Evolutionary conservation across 2,329 filamentous ascomycete genomes (phyloP).

Genomic region (Emergomyces pasteurianus): DNA sequence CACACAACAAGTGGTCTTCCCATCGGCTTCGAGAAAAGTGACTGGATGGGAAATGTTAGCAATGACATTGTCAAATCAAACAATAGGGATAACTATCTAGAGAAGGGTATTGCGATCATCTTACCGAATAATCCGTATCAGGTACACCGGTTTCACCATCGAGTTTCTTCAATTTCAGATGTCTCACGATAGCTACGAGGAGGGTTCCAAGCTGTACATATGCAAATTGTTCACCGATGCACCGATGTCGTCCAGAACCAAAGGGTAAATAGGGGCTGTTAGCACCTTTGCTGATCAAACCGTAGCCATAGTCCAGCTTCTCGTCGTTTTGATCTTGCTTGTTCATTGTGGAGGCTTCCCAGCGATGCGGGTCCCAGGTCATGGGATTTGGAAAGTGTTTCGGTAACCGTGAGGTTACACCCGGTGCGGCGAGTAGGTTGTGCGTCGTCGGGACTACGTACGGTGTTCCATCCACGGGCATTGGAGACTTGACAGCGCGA

Average conservation of each 20-base stretch:
- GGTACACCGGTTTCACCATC: constrained; percentile 40
- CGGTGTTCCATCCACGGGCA: constrained; percentile 70
- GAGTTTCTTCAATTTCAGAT: constrained; percentile 67
- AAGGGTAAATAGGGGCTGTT: constrained; percentile 87
- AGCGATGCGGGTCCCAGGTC: constrained; percentile 82
- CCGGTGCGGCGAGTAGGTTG: constrained; percentile 72
- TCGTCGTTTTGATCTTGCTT: constrained; percentile 46
- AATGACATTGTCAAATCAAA: background rate
- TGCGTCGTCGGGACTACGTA: constrained; percentile 73
- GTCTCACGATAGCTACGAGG: constrained; percentile 59
- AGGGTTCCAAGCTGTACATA: constrained; percentile 87
- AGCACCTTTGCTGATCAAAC: constrained; percentile 80
- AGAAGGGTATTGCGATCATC: constrained; percentile 8
- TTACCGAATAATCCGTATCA: constrained; percentile 46
- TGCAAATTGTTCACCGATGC: constrained; percentile 94
- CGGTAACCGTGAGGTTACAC: constrained; percentile 61
- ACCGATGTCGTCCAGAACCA: constrained; percentile 82
- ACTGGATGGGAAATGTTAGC: constrained; percentile 20
- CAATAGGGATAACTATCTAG: background rate
- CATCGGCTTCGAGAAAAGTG: constrained; percentile 60
- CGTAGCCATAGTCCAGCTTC: constrained; percentile 89
- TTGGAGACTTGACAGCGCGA: constrained; percentile 79
- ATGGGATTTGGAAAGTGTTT: constrained; percentile 72
- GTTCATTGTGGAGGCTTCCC: constrained; percentile 53
- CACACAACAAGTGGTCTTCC: constrained; percentile 52